Base-by-base conservation (phyloP, 352 stramenopile genomes). In the Phytophthora pistaciae region DNA sequence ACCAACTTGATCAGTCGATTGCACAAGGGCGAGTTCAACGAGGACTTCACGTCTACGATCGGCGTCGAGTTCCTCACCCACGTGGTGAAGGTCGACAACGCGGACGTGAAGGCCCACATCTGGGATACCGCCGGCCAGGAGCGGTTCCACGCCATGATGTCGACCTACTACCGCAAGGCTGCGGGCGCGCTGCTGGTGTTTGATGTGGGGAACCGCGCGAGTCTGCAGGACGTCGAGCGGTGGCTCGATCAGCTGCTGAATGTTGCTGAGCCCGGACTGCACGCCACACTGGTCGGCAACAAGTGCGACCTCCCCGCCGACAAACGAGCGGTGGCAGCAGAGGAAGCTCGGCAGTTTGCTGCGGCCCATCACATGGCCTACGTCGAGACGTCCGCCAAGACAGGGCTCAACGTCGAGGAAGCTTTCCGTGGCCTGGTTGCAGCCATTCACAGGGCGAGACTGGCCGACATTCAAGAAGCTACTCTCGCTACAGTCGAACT, bases 41-140 rank as follows among this genome's bases (percentile, higher is more conserved):
- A 90, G 31, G 87, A 96, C 50, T 96, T 96, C 70, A 85, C 81
- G 33, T 95, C 87, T 4, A 96, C 91, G 11, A 89, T 97, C 33
- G 89, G 89, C 36, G 89, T 96, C 40, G 91, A 97, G 65, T 97
- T 97, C 59, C 78, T 95, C n/a, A 95, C 91, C 10, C 89, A 96
- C 64, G 64, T 78, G n/a, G 87, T 93, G 33, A 75, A 85, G 16
- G 77, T 95, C 53, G 83, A 94, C 38, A 80, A 82, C 27, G 63
- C 67, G 5, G 87, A 90, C 21, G 83, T 96, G 27, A 96, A 96
- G 69, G 89, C 89, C 0, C 86, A 96, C 66, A 97, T 97, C 65
- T 97, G 91, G 91, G 91, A 97, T 62, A 97, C 90, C 0, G 90
- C 90, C 5, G 90, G 90, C 1, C 90, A 96, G 33, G 90, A 97